These are phyloP conservation scores for Gryganskiella cystojenkinii DNA, from an alignment of 192 early-diverging fungal species.

Conservation along the genomic window DNA sequence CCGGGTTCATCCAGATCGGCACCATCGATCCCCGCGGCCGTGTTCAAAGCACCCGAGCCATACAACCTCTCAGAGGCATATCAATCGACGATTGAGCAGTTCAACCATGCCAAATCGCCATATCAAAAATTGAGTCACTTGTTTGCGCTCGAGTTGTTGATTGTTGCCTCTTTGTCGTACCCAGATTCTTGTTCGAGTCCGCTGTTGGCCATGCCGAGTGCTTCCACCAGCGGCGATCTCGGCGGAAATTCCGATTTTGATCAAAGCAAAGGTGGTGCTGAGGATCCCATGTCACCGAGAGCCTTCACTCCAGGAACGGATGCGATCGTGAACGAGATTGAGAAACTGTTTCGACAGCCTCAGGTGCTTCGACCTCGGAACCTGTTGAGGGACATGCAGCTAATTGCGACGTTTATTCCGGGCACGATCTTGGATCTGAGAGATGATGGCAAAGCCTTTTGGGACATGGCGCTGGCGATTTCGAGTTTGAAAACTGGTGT, in stretches of 20 bases:
- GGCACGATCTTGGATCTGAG: constrained; percentile 48
- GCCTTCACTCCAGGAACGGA: constrained; percentile 53
- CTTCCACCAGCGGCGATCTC: background rate
- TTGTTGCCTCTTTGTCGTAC: constrained; percentile 53
- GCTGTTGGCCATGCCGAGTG: background rate
- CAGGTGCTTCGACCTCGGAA: constrained; percentile 34
- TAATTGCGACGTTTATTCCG: constrained; percentile 52
- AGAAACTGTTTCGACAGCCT: constrained; percentile 39
- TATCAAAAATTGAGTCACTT: constrained; percentile 52
- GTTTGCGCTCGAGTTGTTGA: constrained; percentile 49
- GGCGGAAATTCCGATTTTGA: no score
- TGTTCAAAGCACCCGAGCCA: constrained; percentile 2
- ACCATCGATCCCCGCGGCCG: background rate
- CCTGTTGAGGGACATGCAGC: constrained; percentile 53
- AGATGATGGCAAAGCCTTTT: constrained; percentile 57
- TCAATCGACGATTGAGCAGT: constrained; percentile 35
- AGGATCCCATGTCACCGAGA: constrained; percentile 15
- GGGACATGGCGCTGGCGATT: constrained; percentile 56
- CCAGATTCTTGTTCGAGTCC: constrained; percentile 30
- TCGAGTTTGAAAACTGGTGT: constrained; percentile 50
- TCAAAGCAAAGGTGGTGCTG: background rate
- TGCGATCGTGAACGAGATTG: constrained; percentile 54
- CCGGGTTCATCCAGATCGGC: background rate
- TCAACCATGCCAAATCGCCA: constrained; percentile 41
- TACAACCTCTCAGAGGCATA: constrained; percentile 46